These are phyloP conservation scores for Verticillium dahliae DNA, from an alignment of 2,329 filamentous ascomycete genomes.

Conservation along the genomic window DNA sequence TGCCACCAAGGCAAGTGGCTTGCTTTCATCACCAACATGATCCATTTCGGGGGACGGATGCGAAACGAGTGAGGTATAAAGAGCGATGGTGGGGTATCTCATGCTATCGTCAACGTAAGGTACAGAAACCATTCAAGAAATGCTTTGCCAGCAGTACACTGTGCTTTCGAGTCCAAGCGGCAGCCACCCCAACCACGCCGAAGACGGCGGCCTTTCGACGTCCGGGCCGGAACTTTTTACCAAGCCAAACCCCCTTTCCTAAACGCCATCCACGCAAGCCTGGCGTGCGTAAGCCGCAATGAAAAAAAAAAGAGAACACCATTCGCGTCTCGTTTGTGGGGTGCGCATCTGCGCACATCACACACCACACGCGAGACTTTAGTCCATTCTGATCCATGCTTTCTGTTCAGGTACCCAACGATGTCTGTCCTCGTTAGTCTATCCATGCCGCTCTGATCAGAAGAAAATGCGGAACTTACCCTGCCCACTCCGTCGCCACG, in stretches of 20 bases:
- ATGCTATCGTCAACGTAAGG: neutral
- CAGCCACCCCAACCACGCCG: neutral
- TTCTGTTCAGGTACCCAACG: slow-evolving; percentile 50
- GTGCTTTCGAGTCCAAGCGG: neutral
- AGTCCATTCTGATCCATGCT: slow-evolving; percentile 46
- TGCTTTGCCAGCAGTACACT: neutral
- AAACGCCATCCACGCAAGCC: neutral
- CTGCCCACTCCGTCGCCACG: slow-evolving; percentile 52
- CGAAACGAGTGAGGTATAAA: neutral
- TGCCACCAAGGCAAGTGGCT: neutral
- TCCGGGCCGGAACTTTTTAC: neutral
- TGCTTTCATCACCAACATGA: neutral
- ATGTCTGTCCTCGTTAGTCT: slow-evolving; percentile 39
- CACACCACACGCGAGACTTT: neutral
- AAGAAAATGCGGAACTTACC: slow-evolving; percentile 37
- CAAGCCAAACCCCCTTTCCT: neutral
- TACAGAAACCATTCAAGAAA: neutral
- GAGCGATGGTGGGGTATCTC: neutral
- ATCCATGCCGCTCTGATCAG: neutral
- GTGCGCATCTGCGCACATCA: neutral
- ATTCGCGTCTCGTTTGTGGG: neutral
- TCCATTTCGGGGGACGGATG: neutral
- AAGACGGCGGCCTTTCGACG: neutral
- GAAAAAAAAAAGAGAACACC: neutral
- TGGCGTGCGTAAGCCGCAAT: neutral